Evolutionary conservation across 208 protist genomes (phyloP), one percentile per base, ranked within the genome.

Genomic region (Leishmania aethiopica): DNA sequence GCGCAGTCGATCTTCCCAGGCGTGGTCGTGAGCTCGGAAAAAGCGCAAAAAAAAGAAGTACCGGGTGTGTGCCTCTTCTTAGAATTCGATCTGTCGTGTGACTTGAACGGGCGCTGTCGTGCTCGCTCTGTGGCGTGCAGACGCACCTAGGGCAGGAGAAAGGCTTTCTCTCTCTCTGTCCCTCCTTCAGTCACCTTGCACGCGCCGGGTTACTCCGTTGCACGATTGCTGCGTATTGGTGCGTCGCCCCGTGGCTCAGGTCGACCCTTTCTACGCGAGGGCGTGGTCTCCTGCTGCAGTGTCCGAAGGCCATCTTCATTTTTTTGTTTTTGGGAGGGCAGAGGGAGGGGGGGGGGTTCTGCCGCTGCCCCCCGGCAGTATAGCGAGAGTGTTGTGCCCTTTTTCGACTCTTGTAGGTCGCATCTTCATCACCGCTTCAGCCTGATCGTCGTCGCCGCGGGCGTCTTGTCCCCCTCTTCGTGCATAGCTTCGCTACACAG

Each of bases 401-500:
- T 69, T 8, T 69, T 22, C 7, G 32, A 69, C 62, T 40, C 15
- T 69, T 40, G 62, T 7, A 17, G 32, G 62, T 25, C 13, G 13
- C 62, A 69, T 40, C 62, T 32, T 7, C 6, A 22, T 37, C 15
- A 40, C 15, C 15, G 8, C n/a, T 40, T 22, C 32, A 40, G 3
- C 2, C 13, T 22, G 13, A 40, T 40, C 62, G 25, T 42, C 10
- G 62, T 22, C 17, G 11, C 62, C 32, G 32, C 13, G 5, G 62
- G 28, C 32, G 6, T 19, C 67, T 45, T 47, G 32, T 49, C 7
- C 40, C 8, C 22, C 37, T 47, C 25, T 28, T 3, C 22, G 32
- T n/a, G 17, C 40, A 45, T 17, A 17, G 5, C 37, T 32, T 72
- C 40, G 78, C 87, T 90, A 10, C 94, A 98, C 49, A 92, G 95